Percentiles rank a stretch among this genome's conserved stretches.
Evolutionary conservation across 495 filamentous ascomycete species (phyloP).

Genomic region (Rhizodiscina lignyota): DNA sequence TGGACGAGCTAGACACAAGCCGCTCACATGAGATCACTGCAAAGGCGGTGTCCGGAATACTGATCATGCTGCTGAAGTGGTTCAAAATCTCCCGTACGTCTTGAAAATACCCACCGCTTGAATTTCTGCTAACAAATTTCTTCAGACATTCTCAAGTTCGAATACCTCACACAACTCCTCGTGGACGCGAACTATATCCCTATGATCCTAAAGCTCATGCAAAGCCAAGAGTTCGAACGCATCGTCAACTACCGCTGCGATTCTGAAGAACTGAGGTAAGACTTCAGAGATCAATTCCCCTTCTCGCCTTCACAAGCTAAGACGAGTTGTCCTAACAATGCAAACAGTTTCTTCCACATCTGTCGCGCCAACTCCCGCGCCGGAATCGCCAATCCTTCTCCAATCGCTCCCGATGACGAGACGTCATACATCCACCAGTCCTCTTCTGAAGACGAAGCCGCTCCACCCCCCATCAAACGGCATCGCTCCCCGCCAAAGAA

Average conservation of each 20-base stretch:
- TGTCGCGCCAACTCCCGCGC: conserved; percentile 32
- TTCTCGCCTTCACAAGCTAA: not conserved
- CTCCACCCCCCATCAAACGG: conserved; percentile 57
- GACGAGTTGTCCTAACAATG: too few relatives aligned
- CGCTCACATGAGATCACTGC: conserved; percentile 70
- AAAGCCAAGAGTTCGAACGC: conserved; percentile 78
- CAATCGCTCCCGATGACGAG: conserved; percentile 5
- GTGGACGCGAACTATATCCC: conserved; percentile 91
- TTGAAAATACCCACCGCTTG: not conserved
- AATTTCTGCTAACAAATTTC: not conserved
- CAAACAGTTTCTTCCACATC: conserved; percentile 70
- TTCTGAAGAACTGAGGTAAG: conserved; percentile 64
- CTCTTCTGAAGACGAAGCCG: conserved; percentile 51
- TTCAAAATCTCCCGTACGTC: conserved; percentile 82
- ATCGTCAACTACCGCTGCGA: conserved; percentile 75
- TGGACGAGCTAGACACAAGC: conserved; percentile 65
- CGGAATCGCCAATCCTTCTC: conserved; percentile 10
- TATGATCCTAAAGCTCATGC: conserved; percentile 79
- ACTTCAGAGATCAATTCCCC: not conserved
- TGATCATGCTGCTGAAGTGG: conserved; percentile 85
- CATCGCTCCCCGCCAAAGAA: conserved; percentile 16
- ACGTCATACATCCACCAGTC: conserved; percentile 6
- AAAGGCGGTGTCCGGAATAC: conserved; percentile 76
- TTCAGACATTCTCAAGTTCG: conserved; percentile 81
- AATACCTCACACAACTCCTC: conserved; percentile 85